These are phyloP conservation scores for Austroboletus novae-zelandiae DNA, from an alignment of 1,284 basidiomycete genomes.

Conservation along the genomic window DNA sequence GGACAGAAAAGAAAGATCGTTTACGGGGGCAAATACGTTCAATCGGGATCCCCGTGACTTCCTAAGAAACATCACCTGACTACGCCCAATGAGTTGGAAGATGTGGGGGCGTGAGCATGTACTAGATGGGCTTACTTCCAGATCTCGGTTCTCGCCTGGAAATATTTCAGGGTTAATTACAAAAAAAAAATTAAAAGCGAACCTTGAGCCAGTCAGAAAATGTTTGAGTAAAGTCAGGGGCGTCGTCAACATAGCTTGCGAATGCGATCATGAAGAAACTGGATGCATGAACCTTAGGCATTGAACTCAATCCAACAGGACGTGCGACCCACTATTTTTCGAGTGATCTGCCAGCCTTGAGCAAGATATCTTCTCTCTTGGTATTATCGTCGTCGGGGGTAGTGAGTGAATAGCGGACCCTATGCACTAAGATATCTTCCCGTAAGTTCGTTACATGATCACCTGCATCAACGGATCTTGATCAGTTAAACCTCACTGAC, in stretches of 20 bases:
- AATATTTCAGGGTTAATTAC: neutral
- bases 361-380: conserved; percentile 54
- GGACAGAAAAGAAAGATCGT: conserved; percentile 80
- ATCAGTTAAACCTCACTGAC: conserved; percentile 10
- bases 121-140: conserved; percentile 70
- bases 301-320: neutral
- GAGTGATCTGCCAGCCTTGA: conserved; percentile 65
- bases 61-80: conserved; percentile 84
- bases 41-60: conserved; percentile 75
- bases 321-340: conserved; percentile 71
- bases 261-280: conserved; percentile 97
- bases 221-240: conserved; percentile 64
- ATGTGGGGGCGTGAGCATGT: neutral
- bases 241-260: conserved; percentile 83
- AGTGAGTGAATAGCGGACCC: conserved; percentile 82
- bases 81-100: conserved; percentile 30
- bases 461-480: conserved; percentile 37
- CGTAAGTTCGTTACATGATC: conserved; percentile 89
- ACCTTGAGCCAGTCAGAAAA: conserved; percentile 91
- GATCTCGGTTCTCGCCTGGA: conserved; percentile 81
- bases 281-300: conserved; percentile 4
- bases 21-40: conserved; percentile 85
- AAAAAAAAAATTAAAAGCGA: conserved; percentile 12
- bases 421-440: conserved; percentile 82
- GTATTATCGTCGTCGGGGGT: conserved; percentile 65